phyloP scores from a whole-genome alignment of 2,329 filamentous ascomycete genomes.

The Aspergillus thermomutatus region DNA sequence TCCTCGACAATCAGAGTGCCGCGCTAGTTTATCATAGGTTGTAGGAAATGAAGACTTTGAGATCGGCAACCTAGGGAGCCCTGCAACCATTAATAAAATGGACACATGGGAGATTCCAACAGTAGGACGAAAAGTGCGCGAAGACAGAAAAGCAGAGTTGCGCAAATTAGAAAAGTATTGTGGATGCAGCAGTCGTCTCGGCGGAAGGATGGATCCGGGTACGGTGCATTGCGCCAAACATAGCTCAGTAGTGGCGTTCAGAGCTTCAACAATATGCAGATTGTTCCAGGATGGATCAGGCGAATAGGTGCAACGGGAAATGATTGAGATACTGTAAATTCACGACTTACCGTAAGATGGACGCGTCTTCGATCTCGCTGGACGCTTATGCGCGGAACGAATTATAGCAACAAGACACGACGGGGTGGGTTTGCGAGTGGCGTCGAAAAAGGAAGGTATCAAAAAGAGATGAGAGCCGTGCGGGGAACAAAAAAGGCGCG shows the following conservation, averaged over 20 bases:
- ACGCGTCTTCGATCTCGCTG: conserved; percentile 24
- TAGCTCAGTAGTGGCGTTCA: not conserved
- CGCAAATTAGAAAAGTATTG: not conserved
- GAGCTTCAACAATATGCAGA: not conserved
- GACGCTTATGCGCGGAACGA: conserved; percentile 9
- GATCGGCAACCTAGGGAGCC: not conserved
- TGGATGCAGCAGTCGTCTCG: not conserved
- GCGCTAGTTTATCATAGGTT: conserved; percentile 26
- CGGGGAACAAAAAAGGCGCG: conserved; percentile 7
- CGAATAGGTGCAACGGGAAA: not conserved
- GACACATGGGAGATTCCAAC: not conserved
- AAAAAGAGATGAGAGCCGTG: conserved; percentile 6
- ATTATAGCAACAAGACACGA: conserved; percentile 11
- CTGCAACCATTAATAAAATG: conserved; percentile 12
- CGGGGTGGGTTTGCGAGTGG: conserved; percentile 1
- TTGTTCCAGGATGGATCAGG: not conserved
- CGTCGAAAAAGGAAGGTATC: conserved; percentile 4
- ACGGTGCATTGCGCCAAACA: not conserved
- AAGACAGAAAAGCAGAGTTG: not conserved
- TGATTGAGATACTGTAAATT: not conserved
- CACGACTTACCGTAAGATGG: conserved; percentile 12
- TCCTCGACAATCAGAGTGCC: conserved; percentile 16
- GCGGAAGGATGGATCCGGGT: not conserved
- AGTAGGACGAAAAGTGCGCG: too few species aligned
- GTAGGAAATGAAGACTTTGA: not conserved